Evolutionary conservation across 768 basidiomycete species (phyloP), one percentile per base, ranked within the genome.

Genomic region (Mycena galopus): DNA sequence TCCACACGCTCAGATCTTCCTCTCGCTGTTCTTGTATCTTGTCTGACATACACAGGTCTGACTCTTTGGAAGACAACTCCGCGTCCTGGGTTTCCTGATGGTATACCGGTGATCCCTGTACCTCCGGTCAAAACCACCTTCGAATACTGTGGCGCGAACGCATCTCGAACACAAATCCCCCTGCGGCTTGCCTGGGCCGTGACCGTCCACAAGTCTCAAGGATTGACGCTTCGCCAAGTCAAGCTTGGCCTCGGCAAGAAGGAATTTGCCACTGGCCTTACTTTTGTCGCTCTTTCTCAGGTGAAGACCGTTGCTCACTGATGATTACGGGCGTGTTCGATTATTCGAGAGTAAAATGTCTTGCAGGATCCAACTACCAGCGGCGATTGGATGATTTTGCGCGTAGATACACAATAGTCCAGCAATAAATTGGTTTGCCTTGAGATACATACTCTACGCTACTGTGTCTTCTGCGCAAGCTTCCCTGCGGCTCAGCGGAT

Each of bases 191-290:
- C 92, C 0, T 93, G 91, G 92, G 91, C 92, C 0, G 91, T 92
- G 85, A 89, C 89, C 1, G 92, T 94, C 62, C 92, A 93, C 81
- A 94, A 94, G 79, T 89, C 88, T 65, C 93, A 93, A 76, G 93
- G 92, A 3, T 91, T 93, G 78, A 93, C 93, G 0, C 85, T 94
- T 14, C 6, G 14, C 8, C 6, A 37, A 14, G 35, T 37, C 35
- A 37, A 37, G 14, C 35, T 37, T 14, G 35, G 35, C 6, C 35
- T 37, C 35, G 35, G 35, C 6, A 37, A 37, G 35, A 6, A 14
- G 35, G 35, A 37, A 14, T 37, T 37, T 37, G 35, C 35, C 35
- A 7, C 8, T 14, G 35, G 35, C 14, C 14, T 37, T 6, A 37
- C 35, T 6, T 25, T 53, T 25, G 23, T 53, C 17, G 25, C 25